Percentiles rank a stretch among this genome's conserved stretches.
Evolutionary conservation across 2,329 filamentous ascomycete genomes (phyloP).

Genomic region (Aspergillus calidoustus): DNA sequence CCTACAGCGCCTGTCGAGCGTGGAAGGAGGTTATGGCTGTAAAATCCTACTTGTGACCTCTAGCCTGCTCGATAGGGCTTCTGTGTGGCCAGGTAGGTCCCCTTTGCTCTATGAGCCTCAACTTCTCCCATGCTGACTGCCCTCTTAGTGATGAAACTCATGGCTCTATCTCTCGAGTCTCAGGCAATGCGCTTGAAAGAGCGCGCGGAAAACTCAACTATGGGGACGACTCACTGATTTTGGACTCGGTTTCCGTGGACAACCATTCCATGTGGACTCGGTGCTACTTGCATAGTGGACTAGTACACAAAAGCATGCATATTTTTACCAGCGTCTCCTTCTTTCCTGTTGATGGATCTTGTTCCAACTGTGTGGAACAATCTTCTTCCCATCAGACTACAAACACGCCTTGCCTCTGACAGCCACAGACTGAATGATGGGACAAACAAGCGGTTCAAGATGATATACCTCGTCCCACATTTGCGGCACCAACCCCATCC

Average conservation of each 20-base stretch:
- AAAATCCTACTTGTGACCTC: conserved; percentile 84
- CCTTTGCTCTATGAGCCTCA: not conserved
- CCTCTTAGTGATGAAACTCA: conserved; percentile 67
- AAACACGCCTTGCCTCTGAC: no score
- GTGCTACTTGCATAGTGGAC: not conserved
- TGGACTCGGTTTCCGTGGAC: not conserved
- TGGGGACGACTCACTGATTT: conserved; percentile 27
- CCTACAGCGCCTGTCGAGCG: conserved; percentile 59
- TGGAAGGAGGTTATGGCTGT: conserved; percentile 76
- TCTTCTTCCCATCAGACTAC: no score
- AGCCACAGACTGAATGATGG: no score
- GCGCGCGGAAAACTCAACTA: conserved; percentile 52
- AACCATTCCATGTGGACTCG: no score
- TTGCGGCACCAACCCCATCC: no score
- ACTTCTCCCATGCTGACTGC: not conserved
- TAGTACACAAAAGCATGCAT: not conserved
- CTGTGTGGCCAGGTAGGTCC: conserved; percentile 84
- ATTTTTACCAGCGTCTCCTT: not conserved
- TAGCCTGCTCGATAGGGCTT: conserved; percentile 83
- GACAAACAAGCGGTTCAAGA: no score
- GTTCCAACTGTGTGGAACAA: no score
- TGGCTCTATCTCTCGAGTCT: conserved; percentile 67
- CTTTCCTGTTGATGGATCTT: no score
- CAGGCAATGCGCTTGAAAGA: conserved; percentile 68
- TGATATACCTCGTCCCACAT: no score